Base-by-base conservation (phyloP, 2,329 filamentous ascomycete genomes). In the Pseudogymnoascus sp. region DNA sequence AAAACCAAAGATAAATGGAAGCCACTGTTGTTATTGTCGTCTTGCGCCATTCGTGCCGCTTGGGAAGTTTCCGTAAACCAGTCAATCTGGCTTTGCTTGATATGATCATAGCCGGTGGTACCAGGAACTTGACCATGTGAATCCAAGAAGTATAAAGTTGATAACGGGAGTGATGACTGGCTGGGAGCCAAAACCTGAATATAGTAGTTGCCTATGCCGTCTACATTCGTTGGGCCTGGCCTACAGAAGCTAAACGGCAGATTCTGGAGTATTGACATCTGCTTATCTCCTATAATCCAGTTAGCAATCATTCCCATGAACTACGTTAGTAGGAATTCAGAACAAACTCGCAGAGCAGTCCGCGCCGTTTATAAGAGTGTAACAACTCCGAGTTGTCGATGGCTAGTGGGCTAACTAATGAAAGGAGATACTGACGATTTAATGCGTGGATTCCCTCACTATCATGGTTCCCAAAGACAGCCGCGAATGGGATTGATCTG, bases 401-500 rank as follows among this genome's bases (percentile, higher is more conserved):
- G 63, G 65, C 65, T 67, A 63, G 67, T 65, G 33, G 11, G 33
- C 12, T 35, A 35, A 3, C 11, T 14, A 35, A 28, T 67, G 63
- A 69, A 69, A 67, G 52, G 65, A 69, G 58, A 63, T 64, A 73
- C 75, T 75, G 61, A 76, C 74, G 73, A 65, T 72, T 72, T 69
- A 76, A 71, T 70, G 74, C 73, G 62, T 75, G 63, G 25, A 25
- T 65, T 58, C 87, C 87, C 77, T 97, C 93, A 71, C 96, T 91
- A 72, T 97, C 93, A 76, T 97, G 93, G 74, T 97, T 97, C 64
- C 93, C 93, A 72, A 97, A 96, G 65, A 97, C 97, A 67, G 88
- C 87, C 33, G 91, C 90, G 70, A 93, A 97, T 0, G 93, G 93
- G 40, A 97, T 90, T 71, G 90, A 90, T 74, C 89, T 89, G 73